These are phyloP conservation scores for Scutellaria barbata DNA, from an alignment of 257 asterid genomes.

Conservation along the genomic window DNA sequence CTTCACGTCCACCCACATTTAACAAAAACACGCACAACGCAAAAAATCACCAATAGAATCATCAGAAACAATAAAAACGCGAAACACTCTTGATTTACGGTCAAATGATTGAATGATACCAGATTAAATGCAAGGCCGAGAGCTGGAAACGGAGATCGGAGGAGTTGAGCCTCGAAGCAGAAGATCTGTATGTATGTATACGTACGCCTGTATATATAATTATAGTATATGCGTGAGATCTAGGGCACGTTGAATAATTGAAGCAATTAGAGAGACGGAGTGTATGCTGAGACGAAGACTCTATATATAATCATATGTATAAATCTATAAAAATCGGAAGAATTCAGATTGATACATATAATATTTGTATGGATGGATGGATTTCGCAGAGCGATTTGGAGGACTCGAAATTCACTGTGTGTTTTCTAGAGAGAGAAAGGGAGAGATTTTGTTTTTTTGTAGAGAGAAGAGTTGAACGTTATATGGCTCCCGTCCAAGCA, in stretches of 20 bases:
- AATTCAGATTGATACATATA: slow-evolving; percentile 33
- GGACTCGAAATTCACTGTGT: slow-evolving; percentile 37
- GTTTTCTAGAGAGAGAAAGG: slow-evolving; percentile 23
- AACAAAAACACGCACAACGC: slow-evolving; percentile 4
- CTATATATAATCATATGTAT: slow-evolving; percentile 26
- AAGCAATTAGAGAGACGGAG: slow-evolving; percentile 43
- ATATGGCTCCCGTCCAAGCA: slow-evolving; percentile 42
- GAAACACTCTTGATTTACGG: slow-evolving; percentile 1
- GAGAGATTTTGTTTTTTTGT: slow-evolving; percentile 28
- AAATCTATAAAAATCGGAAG: slow-evolving; percentile 25
- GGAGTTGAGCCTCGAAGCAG: slow-evolving; percentile 40
- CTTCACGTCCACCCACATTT: slow-evolving; percentile 35
- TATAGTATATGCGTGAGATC: slow-evolving; percentile 44
- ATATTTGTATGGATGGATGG: background rate
- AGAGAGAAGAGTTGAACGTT: slow-evolving; percentile 41
- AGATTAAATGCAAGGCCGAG: slow-evolving; percentile 31
- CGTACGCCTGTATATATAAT: slow-evolving; percentile 27
- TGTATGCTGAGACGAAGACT: slow-evolving; percentile 33
- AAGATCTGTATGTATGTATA: slow-evolving; percentile 40
- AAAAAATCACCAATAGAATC: background rate
- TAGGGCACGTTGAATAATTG: slow-evolving; percentile 46
- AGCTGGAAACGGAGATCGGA: slow-evolving; percentile 42
- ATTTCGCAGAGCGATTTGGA: slow-evolving; percentile 36
- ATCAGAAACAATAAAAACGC: slow-evolving; percentile 5
- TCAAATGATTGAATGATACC: slow-evolving; percentile 38